phyloP scores from a whole-genome alignment of 495 filamentous ascomycete species.

The Glarea lozoyensis region DNA sequence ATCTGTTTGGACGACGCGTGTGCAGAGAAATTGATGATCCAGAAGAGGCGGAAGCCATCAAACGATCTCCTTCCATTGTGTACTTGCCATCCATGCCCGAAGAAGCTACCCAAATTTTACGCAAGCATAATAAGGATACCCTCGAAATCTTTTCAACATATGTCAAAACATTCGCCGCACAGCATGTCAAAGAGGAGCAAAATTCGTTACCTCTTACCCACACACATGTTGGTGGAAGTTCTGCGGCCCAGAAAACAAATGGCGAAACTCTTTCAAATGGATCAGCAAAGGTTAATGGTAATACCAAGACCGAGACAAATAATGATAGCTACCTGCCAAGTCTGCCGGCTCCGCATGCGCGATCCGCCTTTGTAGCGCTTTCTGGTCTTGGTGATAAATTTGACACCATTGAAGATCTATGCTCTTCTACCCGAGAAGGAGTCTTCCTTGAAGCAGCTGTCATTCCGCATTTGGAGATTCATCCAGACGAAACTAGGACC shows the following conservation, averaged over 20 bases:
- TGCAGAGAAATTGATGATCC: conserved; percentile 25
- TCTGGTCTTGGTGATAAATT: conserved; percentile 59
- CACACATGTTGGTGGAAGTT: conserved; percentile 29
- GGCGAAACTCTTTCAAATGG: no score
- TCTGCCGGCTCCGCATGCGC: conserved; percentile 29
- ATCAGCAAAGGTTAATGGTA: conserved; percentile 3
- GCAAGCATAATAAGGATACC: conserved; percentile 52
- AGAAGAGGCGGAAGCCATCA: conserved; percentile 29
- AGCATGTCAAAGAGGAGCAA: conserved; percentile 40
- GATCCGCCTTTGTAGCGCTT: conserved; percentile 61
- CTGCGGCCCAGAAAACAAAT: conserved; percentile 4
- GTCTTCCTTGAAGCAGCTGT: conserved; percentile 66
- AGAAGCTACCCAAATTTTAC: conserved; percentile 43
- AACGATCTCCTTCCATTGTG: conserved; percentile 47
- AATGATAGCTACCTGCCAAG: conserved; percentile 9
- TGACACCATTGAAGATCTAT: conserved; percentile 52
- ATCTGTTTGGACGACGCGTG: conserved; percentile 54
- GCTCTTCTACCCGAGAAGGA: conserved; percentile 47
- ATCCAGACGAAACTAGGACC: conserved; percentile 38
- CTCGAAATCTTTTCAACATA: conserved; percentile 56
- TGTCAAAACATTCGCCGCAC: conserved; percentile 56
- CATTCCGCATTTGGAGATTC: conserved; percentile 53
- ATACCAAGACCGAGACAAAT: not conserved
- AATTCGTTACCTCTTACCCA: conserved; percentile 54
- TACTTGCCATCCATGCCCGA: conserved; percentile 54